Percentiles rank a stretch among this genome's conserved stretches.
phyloP scores from a whole-genome alignment of 805 yeast genomes.

The Saccharomycopsis oosterbeekiorum region DNA sequence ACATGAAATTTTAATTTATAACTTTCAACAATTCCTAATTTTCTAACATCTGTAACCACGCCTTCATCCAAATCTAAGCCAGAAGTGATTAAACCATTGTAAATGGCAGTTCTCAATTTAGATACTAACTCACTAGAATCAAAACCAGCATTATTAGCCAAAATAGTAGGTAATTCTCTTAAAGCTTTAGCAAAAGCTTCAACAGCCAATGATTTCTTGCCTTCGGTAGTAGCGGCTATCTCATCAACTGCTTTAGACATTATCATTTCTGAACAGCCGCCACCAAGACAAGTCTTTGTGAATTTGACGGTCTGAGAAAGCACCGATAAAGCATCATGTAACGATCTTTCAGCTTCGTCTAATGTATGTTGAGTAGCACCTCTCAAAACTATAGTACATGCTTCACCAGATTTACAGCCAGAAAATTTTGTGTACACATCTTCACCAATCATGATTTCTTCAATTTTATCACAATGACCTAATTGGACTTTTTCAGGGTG shows the following conservation, averaged over 20 bases:
- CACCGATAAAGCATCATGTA: constrained; percentile 94
- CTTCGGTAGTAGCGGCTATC: constrained; percentile 82
- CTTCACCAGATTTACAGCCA: constrained; percentile 94
- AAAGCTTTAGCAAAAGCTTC: constrained; percentile 92
- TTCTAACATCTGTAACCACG: constrained; percentile 85
- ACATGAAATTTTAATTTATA: constrained; percentile 89
- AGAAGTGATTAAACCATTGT: constrained; percentile 83
- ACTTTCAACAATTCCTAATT: constrained; percentile 85
- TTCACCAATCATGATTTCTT: constrained; percentile 84
- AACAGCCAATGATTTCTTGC: constrained; percentile 88
- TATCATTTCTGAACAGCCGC: constrained; percentile 91
- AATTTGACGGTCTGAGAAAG: constrained; percentile 89
- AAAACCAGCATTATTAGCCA: constrained; percentile 95
- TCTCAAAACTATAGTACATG: constrained; percentile 90
- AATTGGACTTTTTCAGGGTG: constrained; percentile 76
- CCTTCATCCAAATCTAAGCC: constrained; percentile 88
- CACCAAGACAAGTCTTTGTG: constrained; percentile 87
- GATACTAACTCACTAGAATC: constrained; percentile 90
- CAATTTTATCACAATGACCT: constrained; percentile 83
- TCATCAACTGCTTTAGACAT: constrained; percentile 97
- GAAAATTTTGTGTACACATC: constrained; percentile 82
- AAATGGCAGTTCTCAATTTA: constrained; percentile 79
- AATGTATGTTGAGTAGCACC: constrained; percentile 97
- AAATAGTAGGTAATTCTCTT: constrained; percentile 88
- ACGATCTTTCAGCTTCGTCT: constrained; percentile 93